Evolutionary conservation across 257 asterid genomes (phyloP).

Genomic region (Jacaranda mimosifolia): DNA sequence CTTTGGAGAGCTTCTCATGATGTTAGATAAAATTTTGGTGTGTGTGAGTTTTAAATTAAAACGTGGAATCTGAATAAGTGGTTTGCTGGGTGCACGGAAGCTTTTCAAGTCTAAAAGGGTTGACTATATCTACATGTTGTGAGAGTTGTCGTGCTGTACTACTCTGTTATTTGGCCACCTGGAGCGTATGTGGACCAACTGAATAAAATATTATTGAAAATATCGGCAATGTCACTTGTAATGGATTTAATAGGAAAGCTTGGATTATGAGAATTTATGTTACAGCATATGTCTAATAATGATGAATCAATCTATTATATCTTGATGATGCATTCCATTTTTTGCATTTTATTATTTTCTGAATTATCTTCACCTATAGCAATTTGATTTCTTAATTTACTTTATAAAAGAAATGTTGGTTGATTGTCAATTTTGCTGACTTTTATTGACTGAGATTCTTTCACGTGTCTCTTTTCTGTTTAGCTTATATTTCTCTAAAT

Average conservation of each 20-base stretch:
- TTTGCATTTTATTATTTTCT: no score
- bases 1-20: background rate
- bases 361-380: no score
- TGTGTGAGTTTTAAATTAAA: background rate
- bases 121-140: background rate
- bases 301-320: background rate
- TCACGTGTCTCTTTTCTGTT: background rate
- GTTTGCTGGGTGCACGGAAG: no score
- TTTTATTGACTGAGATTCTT: constrained; percentile 2
- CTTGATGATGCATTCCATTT: no score
- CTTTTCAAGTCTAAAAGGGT: background rate
- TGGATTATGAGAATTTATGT: constrained; percentile 10
- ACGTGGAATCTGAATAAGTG: background rate
- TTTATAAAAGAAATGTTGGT: background rate
- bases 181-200: constrained; percentile 8
- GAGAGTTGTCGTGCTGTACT: constrained; percentile 5
- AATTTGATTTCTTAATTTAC: background rate
- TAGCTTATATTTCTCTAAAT: background rate
- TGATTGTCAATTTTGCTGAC: background rate
- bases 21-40: background rate
- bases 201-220: background rate
- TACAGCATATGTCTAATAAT: background rate
- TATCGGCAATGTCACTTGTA: constrained; percentile 1
- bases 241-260: background rate
- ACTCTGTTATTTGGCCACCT: background rate